A percentile compares a stretch with the other conserved stretches of the same genome.
Conservation (phyloP, 768 basidiomycete species). For the Boletus edulis region DNA sequence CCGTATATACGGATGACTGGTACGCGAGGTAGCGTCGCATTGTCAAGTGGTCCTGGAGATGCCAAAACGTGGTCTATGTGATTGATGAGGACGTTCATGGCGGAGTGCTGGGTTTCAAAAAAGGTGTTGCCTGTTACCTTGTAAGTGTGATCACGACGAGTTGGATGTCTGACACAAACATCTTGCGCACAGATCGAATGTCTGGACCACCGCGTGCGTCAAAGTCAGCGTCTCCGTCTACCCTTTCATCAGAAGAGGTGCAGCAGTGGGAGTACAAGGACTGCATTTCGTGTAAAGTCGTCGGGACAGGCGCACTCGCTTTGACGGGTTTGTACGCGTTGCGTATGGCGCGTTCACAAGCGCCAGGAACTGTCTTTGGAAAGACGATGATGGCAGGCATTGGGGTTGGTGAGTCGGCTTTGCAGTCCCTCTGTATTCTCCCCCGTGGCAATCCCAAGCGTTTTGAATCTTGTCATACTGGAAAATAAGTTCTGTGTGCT, state of each 20-base stretch:
- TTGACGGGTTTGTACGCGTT: slow-evolving; percentile 68
- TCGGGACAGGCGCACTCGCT: slow-evolving; percentile 63
- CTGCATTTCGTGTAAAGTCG: slow-evolving; percentile 68
- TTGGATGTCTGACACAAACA: too few relatives aligned
- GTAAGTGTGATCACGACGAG: too few relatives aligned
- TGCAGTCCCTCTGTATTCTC: background rate
- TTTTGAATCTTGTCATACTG: background rate
- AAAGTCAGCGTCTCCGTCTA: background rate
- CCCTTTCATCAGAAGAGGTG: slow-evolving; percentile 3
- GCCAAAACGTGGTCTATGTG: slow-evolving; percentile 65
- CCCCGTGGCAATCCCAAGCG: background rate
- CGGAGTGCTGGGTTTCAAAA: slow-evolving; percentile 17
- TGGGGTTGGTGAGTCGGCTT: slow-evolving; percentile 51
- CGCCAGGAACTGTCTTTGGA: slow-evolving; percentile 58
- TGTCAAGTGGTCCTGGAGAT: slow-evolving; percentile 63
- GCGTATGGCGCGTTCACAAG: slow-evolving; percentile 57
- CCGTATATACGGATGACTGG: slow-evolving; percentile 90
- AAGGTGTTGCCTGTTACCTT: background rate
- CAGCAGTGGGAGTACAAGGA: slow-evolving; percentile 39
- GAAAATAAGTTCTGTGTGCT: background rate
- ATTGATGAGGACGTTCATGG: slow-evolving; percentile 56
- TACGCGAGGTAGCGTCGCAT: slow-evolving; percentile 67
- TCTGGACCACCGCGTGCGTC: slow-evolving; percentile 18
- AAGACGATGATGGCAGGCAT: slow-evolving; percentile 61
- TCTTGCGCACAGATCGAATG: slow-evolving; percentile 3